phyloP scores from a whole-genome alignment of 176 grass and related monocot species.

The Aegilops speltoides region DNA sequence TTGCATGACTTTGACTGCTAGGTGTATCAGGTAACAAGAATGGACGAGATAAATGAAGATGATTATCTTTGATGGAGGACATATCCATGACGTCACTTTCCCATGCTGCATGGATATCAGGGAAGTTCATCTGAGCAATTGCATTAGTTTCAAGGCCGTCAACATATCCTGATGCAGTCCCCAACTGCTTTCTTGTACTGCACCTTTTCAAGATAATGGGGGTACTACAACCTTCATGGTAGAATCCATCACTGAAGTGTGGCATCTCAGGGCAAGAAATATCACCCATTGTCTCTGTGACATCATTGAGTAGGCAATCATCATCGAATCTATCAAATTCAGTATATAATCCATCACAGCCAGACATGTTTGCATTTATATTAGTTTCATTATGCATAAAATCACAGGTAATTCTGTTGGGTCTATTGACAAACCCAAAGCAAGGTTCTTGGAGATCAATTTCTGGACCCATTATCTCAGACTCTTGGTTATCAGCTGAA shows the following conservation, averaged over 20 bases:
- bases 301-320: constrained; percentile 34
- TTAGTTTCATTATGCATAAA: constrained; percentile 43
- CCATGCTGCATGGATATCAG: constrained; percentile 28
- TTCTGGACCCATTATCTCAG: constrained; percentile 33
- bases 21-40: constrained; percentile 34
- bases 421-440: constrained; percentile 31
- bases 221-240: constrained; percentile 40
- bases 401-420: constrained; percentile 32
- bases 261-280: constrained; percentile 41
- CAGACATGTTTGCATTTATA: constrained; percentile 22
- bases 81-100: constrained; percentile 34
- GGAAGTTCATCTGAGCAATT: constrained; percentile 29
- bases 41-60: constrained; percentile 36
- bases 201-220: constrained; percentile 40
- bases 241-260: constrained; percentile 34
- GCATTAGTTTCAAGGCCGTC: constrained; percentile 24
- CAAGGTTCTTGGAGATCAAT: constrained; percentile 38
- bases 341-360: constrained; percentile 33
- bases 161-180: constrained; percentile 29
- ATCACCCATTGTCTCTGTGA: constrained; percentile 1
- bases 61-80: constrained; percentile 29
- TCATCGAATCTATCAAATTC: constrained; percentile 44
- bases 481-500: constrained; percentile 22
- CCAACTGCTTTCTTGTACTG: constrained; percentile 27
- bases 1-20: constrained; percentile 29